Base-by-base conservation (phyloP, 1,284 basidiomycete species). In the Rhodotorula sp. region DNA sequence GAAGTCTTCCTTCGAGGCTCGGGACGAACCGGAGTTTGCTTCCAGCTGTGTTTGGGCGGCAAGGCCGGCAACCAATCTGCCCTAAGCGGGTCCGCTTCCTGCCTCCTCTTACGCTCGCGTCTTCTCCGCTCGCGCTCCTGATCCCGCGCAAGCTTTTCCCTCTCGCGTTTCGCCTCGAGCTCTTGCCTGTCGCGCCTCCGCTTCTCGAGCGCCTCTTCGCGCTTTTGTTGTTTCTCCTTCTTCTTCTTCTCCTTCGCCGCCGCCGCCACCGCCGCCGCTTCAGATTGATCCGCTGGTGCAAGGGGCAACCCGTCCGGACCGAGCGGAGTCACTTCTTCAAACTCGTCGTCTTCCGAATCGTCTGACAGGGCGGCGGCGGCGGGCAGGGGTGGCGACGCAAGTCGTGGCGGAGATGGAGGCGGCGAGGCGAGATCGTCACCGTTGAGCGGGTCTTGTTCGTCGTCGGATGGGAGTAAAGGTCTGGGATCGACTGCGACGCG, bases 21-120 rank as follows among this genome's bases (percentile, higher is more conserved):
- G 54, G 12, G 22, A 60, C 66, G 51, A 4, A 74, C 72, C 10
- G 72, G 69, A 5, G 72, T 74, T 42, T 74, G 72, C 48, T 74
- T 74, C 69, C 67, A 74, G 24, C 60, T 67, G 54, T 74, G 72
- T 37, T 67, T 69, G 4, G 72, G 66, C n/a, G 72, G 72, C 24
- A 74, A 29, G 7, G 10, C 48, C 0, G 72, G 72, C 30, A 67
- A 29, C 69, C 64, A 74, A 15, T 45, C 51, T 2, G 67, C 69
- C 62, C 42, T 60, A 51, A 67, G 60, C 37, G 69, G 65, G 37
- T 53, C 46, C 29, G 48, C 60, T 44, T 67, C 66, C 18, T 49
- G 45, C 10, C 42, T 42, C 29, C 45, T 58, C 57, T 42, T 22
- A 12, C 66, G 45, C 59, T 70, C 69, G 44, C 66, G 49, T 22